phyloP scores from a whole-genome alignment of 164 flowering plant genomes.

The Umbilicus rupestris region DNA sequence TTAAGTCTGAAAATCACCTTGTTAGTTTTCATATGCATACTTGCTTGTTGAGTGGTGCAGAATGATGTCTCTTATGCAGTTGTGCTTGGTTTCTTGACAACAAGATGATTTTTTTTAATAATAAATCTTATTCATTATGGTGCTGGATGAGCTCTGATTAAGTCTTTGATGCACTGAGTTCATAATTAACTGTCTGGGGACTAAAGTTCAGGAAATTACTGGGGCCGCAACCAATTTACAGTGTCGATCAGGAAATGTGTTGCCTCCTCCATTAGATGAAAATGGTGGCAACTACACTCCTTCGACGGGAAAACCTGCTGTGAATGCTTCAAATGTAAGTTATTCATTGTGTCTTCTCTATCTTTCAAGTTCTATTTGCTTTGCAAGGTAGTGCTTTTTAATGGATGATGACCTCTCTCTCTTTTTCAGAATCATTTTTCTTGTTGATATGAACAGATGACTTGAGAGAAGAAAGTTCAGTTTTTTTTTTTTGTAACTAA shows the following conservation, averaged over 20 bases:
- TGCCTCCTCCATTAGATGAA: conserved; percentile 49
- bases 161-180: conserved; percentile 5
- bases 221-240: conserved; percentile 37
- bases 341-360: background rate
- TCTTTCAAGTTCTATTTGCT: background rate
- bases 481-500: too few species aligned
- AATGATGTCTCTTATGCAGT: background rate
- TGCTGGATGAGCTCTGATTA: background rate
- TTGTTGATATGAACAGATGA: background rate
- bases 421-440: background rate
- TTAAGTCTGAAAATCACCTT: background rate
- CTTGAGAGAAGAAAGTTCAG: too few species aligned
- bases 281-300: background rate
- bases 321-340: conserved; percentile 46
- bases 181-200: conserved; percentile 20
- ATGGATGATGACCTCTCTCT: background rate
- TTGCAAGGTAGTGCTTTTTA: background rate
- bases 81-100: background rate
- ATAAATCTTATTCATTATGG: background rate
- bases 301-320: conserved; percentile 23
- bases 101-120: background rate
- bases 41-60: background rate
- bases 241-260: conserved; percentile 41
- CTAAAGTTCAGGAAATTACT: conserved; percentile 58
- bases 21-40: background rate